phyloP scores from a whole-genome alignment of 345 rosid species.

The Syzygium grande region DNA sequence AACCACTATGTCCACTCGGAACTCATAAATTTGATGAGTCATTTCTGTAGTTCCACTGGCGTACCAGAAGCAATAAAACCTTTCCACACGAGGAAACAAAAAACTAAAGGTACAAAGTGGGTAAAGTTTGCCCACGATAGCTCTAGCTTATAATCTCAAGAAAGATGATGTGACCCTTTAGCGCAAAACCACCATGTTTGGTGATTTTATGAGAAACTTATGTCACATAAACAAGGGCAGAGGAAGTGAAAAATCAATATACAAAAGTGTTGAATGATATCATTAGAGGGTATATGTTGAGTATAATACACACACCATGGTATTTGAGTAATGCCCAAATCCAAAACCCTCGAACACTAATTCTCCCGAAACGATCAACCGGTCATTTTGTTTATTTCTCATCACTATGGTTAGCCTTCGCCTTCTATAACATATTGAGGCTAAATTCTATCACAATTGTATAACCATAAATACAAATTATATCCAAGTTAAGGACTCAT shows the following conservation, averaged over 20 bases:
- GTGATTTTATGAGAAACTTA: background rate
- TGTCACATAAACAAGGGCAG: background rate
- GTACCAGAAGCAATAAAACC: background rate
- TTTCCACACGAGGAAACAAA: background rate
- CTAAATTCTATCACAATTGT: background rate
- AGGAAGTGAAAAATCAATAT: background rate
- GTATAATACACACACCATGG: background rate
- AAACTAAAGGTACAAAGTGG: background rate
- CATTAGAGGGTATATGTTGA: background rate
- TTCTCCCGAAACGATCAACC: background rate
- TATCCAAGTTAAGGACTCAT: background rate
- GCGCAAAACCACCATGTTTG: background rate
- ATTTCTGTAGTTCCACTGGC: background rate
- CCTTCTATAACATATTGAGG: background rate
- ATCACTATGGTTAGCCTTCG: background rate
- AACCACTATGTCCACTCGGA: background rate
- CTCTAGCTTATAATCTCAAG: background rate
- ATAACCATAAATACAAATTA: background rate
- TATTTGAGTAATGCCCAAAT: background rate
- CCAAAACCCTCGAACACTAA: background rate
- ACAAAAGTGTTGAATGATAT: background rate
- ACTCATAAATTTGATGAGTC: background rate
- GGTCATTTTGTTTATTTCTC: background rate
- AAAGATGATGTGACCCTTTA: background rate
- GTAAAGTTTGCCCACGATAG: background rate